A percentile compares a stretch with the other conserved stretches of the same genome.
phyloP scores from a whole-genome alignment of 495 filamentous ascomycete species.

The Penicillium cosmopolitanum region DNA sequence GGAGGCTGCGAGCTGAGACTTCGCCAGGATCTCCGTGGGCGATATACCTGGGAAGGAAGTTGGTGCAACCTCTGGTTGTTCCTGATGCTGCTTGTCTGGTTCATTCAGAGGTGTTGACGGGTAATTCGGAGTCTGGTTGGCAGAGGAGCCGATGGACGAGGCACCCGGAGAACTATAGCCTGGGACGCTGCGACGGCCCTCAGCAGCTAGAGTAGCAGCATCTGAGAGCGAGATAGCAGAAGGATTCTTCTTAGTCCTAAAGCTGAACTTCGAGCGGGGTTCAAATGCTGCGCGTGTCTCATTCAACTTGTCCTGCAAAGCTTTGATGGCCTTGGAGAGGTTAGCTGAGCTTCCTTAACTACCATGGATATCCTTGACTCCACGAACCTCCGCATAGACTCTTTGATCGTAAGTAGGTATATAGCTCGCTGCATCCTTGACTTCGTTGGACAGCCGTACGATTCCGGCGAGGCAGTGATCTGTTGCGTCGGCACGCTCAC shows the following conservation, averaged over 20 bases:
- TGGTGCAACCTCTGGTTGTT: conserved; percentile 40
- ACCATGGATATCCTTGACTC: neutral
- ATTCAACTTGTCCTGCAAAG: conserved; percentile 65
- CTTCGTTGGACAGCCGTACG: conserved; percentile 65
- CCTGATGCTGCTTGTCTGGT: conserved; percentile 40
- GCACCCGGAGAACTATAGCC: conserved; percentile 46
- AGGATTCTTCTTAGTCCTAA: conserved; percentile 66
- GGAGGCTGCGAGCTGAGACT: conserved; percentile 17
- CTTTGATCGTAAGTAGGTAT: conserved; percentile 79
- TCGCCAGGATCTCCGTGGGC: conserved; percentile 21
- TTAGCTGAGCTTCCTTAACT: neutral
- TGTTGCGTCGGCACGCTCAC: conserved; percentile 64
- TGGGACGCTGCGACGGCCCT: conserved; percentile 47
- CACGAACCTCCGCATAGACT: conserved; percentile 67
- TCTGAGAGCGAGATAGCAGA: conserved; percentile 61
- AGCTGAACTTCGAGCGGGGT: conserved; percentile 72
- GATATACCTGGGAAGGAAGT: conserved; percentile 38
- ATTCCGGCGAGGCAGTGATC: conserved; percentile 71
- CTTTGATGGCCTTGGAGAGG: conserved; percentile 63
- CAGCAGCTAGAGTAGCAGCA: conserved; percentile 54
- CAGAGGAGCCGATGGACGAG: conserved; percentile 55
- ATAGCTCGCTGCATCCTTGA: conserved; percentile 68
- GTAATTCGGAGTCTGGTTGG: conserved; percentile 55
- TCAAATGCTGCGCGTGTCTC: conserved; percentile 59
- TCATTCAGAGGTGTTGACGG: conserved; percentile 55